These are phyloP conservation scores for Lodderomyces metapsilosis DNA, from an alignment of 1,139 yeast species.

Conservation along the genomic window DNA sequence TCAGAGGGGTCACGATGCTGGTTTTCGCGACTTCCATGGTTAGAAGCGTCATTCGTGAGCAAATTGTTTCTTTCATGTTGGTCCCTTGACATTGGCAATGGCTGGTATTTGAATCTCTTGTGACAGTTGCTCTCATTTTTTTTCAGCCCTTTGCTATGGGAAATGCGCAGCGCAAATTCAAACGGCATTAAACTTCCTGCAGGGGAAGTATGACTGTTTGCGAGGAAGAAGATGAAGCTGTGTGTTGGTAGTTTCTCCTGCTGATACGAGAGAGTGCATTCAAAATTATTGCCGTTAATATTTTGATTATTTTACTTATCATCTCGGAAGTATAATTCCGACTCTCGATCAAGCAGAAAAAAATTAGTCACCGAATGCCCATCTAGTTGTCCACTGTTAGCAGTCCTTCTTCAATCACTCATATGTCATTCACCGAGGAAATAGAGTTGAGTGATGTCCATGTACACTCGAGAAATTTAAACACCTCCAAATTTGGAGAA, in stretches of 20 bases:
- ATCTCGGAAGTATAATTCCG: neutral
- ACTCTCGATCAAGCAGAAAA: neutral
- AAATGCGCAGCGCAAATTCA: conserved; percentile 2
- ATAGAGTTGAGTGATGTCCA: neutral
- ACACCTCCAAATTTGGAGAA: neutral
- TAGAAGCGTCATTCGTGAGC: too few species aligned
- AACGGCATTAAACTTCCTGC: too few species aligned
- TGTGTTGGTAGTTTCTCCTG: too few species aligned
- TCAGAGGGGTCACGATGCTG: neutral
- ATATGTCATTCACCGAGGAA: neutral
- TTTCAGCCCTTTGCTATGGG: neutral
- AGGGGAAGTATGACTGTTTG: too few species aligned
- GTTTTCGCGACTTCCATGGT: neutral
- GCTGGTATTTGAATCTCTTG: neutral
- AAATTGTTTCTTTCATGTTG: neutral
- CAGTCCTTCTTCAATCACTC: too few species aligned
- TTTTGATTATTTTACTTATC: neutral
- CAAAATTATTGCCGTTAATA: too few species aligned
- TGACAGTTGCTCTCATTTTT: neutral
- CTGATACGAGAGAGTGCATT: too few species aligned
- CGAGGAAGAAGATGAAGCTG: too few species aligned
- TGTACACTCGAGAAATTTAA: neutral
- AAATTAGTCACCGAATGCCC: too few species aligned
- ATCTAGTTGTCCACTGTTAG: too few species aligned
- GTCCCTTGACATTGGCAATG: neutral